Base-by-base conservation (phyloP, 352 stramenopile genomes). In the Globisporangium acanthophoron region DNA sequence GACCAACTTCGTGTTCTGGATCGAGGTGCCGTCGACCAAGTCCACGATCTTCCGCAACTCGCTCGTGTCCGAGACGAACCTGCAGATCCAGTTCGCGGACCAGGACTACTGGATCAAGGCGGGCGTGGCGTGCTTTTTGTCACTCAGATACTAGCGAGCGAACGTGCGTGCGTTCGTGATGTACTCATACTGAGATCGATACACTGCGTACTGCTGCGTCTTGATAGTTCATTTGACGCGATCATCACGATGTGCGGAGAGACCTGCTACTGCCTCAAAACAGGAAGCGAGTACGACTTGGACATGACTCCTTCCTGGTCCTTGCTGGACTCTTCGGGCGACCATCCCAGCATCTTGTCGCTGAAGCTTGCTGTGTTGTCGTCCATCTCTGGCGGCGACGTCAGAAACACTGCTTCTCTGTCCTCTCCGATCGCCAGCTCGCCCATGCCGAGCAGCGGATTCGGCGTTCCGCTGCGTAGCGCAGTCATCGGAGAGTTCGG, bases 1-100 rank as follows among this genome's bases (percentile, higher is more conserved):
- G 37, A 98, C 96, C 27, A 98, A 98, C 78, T 98, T 98, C 73
- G 87, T 98, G 56, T 97, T 98, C 65, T 98, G 94, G 96, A 96
- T 98, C 61, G 93, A 98, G 53, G 82, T 98, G 16, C 96, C 96
- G 37, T 85, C 78, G 20, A 84, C 79, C 62, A 86, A 88, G 51
- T 62, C 52, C 52, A 93, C 73, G 29, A 85, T 83, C 78, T 92
- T 72, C 70, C 82, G 89, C 45, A 96, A 90, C 49, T 90, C 78
- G 24, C 78, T 97, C 31, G 91, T 97, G n/a, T 97, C 90, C 0
- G 91, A 97, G 71, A 97, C 91, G 35, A 97, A 97, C 58, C 62
- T 94, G 11, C 86, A 91, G 57, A 90, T 94, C 61, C 85, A 90
- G 45, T 90, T 96, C 37, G 85, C 83, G 0, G 94, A 98, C 63